A percentile compares a stretch with the other conserved stretches of the same genome.
These are phyloP conservation scores for Rhizophagus clarus DNA, from an alignment of 192 early-diverging fungal species.

Conservation along the genomic window DNA sequence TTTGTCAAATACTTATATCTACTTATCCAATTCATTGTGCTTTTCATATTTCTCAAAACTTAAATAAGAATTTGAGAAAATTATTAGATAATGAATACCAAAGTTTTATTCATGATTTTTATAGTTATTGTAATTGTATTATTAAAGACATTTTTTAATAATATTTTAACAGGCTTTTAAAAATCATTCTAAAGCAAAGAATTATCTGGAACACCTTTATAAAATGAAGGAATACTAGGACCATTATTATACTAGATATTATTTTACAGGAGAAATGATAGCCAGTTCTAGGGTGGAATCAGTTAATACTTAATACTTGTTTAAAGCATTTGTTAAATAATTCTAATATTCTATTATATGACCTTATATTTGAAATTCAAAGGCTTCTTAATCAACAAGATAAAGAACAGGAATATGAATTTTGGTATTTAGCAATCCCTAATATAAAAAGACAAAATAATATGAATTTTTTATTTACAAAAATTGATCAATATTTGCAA, in stretches of 20 bases:
- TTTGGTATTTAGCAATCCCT: not conserved
- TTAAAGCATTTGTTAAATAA: not conserved
- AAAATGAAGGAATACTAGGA: not conserved
- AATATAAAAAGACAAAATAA: not conserved
- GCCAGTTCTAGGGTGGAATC: not conserved
- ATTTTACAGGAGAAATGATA: not conserved
- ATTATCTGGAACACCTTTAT: not conserved
- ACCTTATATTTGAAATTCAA: not conserved
- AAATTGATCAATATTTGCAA: too few relatives aligned
- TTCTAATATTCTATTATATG: constrained; percentile 6
- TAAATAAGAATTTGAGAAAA: too few relatives aligned
- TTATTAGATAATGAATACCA: too few relatives aligned
- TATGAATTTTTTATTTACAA: too few relatives aligned
- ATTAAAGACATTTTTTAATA: not conserved
- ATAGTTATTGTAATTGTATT: not conserved
- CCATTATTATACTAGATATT: not conserved
- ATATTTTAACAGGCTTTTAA: not conserved
- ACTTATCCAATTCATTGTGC: too few relatives aligned
- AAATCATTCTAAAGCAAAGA: not conserved
- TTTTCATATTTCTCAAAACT: too few relatives aligned
- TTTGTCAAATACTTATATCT: too few relatives aligned
- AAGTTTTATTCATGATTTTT: constrained; percentile 14
- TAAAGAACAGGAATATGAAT: not conserved
- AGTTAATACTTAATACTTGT: not conserved
- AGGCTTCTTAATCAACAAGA: not conserved